Evolutionary conservation across 345 rosid genomes (phyloP), one percentile per base, ranked within the genome.

Genomic region (Tarenaya hassleriana): DNA sequence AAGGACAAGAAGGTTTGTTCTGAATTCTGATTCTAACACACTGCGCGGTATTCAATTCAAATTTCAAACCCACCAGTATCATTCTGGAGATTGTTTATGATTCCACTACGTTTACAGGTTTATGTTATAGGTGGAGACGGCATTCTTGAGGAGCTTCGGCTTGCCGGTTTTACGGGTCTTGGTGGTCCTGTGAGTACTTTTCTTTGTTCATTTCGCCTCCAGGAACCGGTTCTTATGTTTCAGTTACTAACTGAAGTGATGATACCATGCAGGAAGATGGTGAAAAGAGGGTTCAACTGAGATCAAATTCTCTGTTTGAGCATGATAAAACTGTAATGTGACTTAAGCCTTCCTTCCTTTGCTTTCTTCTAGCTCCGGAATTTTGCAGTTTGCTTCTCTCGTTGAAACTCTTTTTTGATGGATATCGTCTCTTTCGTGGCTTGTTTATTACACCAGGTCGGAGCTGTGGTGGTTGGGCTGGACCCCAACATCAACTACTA

Each of bases 111-210:
- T 60, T 55, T 41, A 11, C 66, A 87, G 95, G 89, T 84, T 53
- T 91, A 87, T 67, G 96, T 84, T 38, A 75, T 91, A 31, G 96
- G 92, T 14, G 82, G 86, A 10, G 95, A 87, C 50, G 98, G 96
- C 48, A 66, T 87, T 61, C 17, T 73, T 58, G 84, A 87, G 63
- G 96, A 87, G 76, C 75, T 87, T 39, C 71, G 63, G 51, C 72
- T 76, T 59, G 84, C 89, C 41, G 90, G 96, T 69, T 82, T 60
- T 63, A 70, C 77, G 17, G 92, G 69, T 60, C 79, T 87, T 61
- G 96, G 98, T 58, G 98, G 98, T 46, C 95, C 95, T 1, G 96
- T 91, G 72, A 75, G 83, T 63, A 33, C 37, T 34, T 20, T 50
- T 3, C 1, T 41, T 50, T 39, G 3, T 24, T 24, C 29, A 24